Evolutionary conservation across 495 filamentous ascomycete species (phyloP).

Genomic region (Parathielavia hyrcaniae): DNA sequence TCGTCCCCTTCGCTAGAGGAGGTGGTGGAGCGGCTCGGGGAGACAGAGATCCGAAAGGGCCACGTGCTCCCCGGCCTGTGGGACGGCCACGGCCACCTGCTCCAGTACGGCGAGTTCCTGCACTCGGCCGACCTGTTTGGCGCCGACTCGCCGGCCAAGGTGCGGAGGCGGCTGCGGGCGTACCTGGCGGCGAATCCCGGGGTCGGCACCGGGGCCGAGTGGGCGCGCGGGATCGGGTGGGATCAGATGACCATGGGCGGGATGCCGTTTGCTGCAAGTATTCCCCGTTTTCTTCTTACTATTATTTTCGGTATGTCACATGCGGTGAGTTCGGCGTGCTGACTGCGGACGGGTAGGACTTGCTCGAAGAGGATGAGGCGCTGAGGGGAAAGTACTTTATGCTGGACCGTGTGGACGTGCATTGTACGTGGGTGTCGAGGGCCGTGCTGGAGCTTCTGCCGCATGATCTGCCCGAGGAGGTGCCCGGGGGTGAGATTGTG

Average conservation of each 20-base stretch:
- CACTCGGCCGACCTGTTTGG: slow-evolving; percentile 56
- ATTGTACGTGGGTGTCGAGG: slow-evolving; percentile 58
- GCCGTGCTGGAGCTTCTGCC: slow-evolving; percentile 52
- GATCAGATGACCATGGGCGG: slow-evolving; percentile 55
- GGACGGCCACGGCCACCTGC: slow-evolving; percentile 59
- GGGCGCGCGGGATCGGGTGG: slow-evolving; percentile 60
- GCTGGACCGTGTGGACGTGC: slow-evolving; percentile 60
- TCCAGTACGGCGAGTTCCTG: slow-evolving; percentile 59
- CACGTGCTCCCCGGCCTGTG: slow-evolving; percentile 55
- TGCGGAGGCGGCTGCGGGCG: slow-evolving; percentile 39
- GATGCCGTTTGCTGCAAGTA: slow-evolving; percentile 56
- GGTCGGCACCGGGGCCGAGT: slow-evolving; percentile 43
- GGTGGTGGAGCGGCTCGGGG: background rate
- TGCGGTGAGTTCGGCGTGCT: background rate
- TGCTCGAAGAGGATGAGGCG: slow-evolving; percentile 46
- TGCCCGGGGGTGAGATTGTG: slow-evolving; percentile 55
- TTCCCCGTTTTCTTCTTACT: background rate
- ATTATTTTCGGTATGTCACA: background rate
- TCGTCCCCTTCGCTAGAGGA: background rate
- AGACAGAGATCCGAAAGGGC: slow-evolving; percentile 23
- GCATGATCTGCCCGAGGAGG: slow-evolving; percentile 42
- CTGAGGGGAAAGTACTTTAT: slow-evolving; percentile 54
- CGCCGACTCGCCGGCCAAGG: slow-evolving; percentile 43
- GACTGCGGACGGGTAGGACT: slow-evolving; percentile 31
- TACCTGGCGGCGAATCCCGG: slow-evolving; percentile 41